Conservation (phyloP, 2,329 filamentous ascomycete species). For the Coleophoma cylindrospora region DNA sequence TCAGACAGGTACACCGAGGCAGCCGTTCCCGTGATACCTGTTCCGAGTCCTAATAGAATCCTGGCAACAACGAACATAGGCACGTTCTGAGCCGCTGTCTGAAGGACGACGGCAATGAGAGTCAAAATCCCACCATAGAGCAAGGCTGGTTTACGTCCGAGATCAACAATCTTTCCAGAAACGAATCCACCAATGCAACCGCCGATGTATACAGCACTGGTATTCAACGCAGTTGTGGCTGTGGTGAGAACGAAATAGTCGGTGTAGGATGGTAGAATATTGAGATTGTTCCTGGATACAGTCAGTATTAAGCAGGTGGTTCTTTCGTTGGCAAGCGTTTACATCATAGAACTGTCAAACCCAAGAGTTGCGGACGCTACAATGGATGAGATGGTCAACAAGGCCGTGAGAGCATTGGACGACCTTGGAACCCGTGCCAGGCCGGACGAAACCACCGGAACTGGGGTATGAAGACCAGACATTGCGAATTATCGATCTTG, state of each 20-base stretch:
- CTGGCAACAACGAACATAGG: constrained; percentile 19
- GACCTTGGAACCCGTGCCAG: constrained; percentile 38
- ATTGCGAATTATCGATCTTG: no score
- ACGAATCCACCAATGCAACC: constrained; percentile 38
- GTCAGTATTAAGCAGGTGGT: neutral
- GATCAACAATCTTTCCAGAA: constrained; percentile 32
- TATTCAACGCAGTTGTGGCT: constrained; percentile 48
- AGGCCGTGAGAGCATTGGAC: constrained; percentile 30
- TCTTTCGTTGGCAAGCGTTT: neutral
- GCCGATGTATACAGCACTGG: constrained; percentile 49
- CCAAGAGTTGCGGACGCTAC: constrained; percentile 33
- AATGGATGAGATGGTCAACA: constrained; percentile 38
- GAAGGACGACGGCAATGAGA: constrained; percentile 17
- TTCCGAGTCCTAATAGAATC: constrained; percentile 15
- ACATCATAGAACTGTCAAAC: constrained; percentile 16
- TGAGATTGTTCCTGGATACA: constrained; percentile 40
- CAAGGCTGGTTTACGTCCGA: constrained; percentile 26
- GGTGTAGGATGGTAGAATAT: constrained; percentile 50
- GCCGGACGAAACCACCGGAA: neutral
- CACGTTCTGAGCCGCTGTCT: constrained; percentile 17
- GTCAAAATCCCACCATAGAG: constrained; percentile 18
- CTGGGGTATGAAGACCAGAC: no score
- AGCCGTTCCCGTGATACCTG: constrained; percentile 25
- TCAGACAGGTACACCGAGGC: constrained; percentile 44
- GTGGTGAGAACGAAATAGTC: constrained; percentile 51